Base-by-base conservation (phyloP, 2,329 filamentous ascomycete genomes). In the Bipolaris cookei region DNA sequence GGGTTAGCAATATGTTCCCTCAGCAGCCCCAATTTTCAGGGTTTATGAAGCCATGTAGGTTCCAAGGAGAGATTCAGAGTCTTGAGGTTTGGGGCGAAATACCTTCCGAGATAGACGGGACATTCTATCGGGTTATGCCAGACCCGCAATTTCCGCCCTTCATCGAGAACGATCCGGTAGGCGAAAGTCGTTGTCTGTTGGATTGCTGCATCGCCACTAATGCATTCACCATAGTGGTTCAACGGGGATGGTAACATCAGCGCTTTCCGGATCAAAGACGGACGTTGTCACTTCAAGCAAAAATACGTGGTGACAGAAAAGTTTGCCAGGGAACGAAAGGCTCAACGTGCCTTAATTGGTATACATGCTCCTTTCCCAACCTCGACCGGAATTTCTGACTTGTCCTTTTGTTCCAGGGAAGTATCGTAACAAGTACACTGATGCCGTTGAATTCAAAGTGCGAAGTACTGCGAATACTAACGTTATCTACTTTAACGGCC, bases 201-300 rank as follows among this genome's bases (percentile, higher is more conserved):
- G n/a, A 8, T 30, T n/a, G 6, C 42, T 20, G 13, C 8, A 10
- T 18, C 23, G 10, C 16, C 5, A 13, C 42, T 44, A 30, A 44
- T 14, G 14, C 28, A 5, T 20, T 14, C 16, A 45, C 3, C 6
- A 18, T 18, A 44, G 42, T 44, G 42, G 42, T 45, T 45, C 28
- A 72, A 71, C 44, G 74, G 73, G 6, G 71, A 76, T 44, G 74
- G 74, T 2, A 60, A 59, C 39, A 62, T 76, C 8, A 65, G 60
- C 16, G 74, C 74, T 0, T 74, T 76, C 46, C 62, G 66, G 0
- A 64, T 76, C 35, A 51, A 71, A 20, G 52, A 71, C n/a, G 74
- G 73, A 0, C 63, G 50, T 58, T 55, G 71, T 59, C 45, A 70
- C 46, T 69, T 76, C 54, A 69, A 69, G 43, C 69, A 72, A 35